phyloP scores from a whole-genome alignment of 2,329 filamentous ascomycete species.

The Byssoonygena ceratinophila region DNA sequence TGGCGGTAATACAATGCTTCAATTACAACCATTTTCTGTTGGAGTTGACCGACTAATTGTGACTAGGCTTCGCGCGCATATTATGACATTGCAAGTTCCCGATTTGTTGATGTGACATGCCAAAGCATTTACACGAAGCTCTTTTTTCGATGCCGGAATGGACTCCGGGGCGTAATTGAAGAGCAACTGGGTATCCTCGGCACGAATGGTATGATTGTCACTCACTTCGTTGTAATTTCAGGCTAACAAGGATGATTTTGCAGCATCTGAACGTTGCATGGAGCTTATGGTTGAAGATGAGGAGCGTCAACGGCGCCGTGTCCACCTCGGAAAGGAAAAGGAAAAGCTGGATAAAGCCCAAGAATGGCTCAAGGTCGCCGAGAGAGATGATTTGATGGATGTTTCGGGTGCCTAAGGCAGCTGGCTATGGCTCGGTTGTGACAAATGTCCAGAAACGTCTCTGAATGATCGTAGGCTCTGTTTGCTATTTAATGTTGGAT shows the following conservation, averaged over 20 bases:
- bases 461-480: too few species aligned
- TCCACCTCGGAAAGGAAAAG: constrained; percentile 24
- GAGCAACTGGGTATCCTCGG: constrained; percentile 23
- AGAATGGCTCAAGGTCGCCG: constrained; percentile 17
- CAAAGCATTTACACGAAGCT: constrained; percentile 30
- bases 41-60: constrained; percentile 10
- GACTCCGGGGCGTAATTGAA: constrained; percentile 26
- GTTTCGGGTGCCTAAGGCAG: too few species aligned
- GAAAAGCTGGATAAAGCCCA: constrained; percentile 29
- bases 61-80: constrained; percentile 29
- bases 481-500: too few species aligned
- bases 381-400: neutral
- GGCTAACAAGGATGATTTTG: neutral
- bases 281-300: constrained; percentile 32
- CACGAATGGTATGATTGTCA: constrained; percentile 23
- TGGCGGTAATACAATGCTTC: constrained; percentile 27
- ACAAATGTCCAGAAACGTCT: too few species aligned
- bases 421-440: too few species aligned
- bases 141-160: constrained; percentile 28
- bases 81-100: constrained; percentile 31
- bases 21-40: neutral
- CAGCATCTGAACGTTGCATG: constrained; percentile 28
- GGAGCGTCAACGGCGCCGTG: constrained; percentile 27
- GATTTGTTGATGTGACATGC: constrained; percentile 33
- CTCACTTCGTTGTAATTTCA: neutral